phyloP scores from a whole-genome alignment of 768 basidiomycete genomes.

The Auriscalpium orientale region DNA sequence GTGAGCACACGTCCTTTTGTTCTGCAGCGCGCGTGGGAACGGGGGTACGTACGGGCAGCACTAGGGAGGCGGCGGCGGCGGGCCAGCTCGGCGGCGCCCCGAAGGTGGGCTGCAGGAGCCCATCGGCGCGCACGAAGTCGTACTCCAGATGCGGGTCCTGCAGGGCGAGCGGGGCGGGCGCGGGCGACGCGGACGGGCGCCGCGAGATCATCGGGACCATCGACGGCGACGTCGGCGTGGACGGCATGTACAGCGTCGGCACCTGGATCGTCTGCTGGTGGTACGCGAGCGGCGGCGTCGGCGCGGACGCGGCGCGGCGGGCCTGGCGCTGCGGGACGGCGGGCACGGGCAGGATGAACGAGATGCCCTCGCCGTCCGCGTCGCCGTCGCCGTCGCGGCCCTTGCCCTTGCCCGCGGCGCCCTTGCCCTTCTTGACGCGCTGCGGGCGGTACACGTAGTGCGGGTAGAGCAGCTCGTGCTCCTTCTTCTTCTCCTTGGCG shows the following conservation, averaged over 20 bases:
- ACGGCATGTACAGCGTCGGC: slow-evolving; percentile 56
- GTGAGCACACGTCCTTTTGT: not conserved
- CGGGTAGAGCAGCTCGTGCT: slow-evolving; percentile 69
- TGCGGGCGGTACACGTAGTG: slow-evolving; percentile 76
- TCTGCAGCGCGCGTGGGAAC: not conserved
- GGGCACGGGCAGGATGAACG: slow-evolving; percentile 29
- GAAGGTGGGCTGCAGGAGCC: slow-evolving; percentile 5
- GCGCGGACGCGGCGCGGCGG: slow-evolving; percentile 46
- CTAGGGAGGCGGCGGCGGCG: slow-evolving; percentile 3
- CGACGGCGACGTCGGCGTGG: slow-evolving; percentile 58
- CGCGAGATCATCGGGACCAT: slow-evolving; percentile 49
- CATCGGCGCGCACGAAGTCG: slow-evolving; percentile 43
- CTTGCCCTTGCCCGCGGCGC: slow-evolving; percentile 42
- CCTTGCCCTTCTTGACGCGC: slow-evolving; percentile 49
- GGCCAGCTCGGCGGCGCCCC: slow-evolving; percentile 12
- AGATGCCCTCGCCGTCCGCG: slow-evolving; percentile 26
- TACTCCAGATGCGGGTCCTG: slow-evolving; percentile 35
- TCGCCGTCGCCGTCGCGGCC: slow-evolving; percentile 30
- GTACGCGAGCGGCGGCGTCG: slow-evolving; percentile 55
- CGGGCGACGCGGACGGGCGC: slow-evolving; percentile 28
- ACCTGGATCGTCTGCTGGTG: slow-evolving; percentile 62
- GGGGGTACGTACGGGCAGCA: not conserved
- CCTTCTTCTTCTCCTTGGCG: slow-evolving; percentile 74
- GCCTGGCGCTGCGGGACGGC: slow-evolving; percentile 23
- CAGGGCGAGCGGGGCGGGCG: slow-evolving; percentile 14